Base-by-base conservation (phyloP, 169 alveolate species). In the Blepharisma undulans region DNA sequence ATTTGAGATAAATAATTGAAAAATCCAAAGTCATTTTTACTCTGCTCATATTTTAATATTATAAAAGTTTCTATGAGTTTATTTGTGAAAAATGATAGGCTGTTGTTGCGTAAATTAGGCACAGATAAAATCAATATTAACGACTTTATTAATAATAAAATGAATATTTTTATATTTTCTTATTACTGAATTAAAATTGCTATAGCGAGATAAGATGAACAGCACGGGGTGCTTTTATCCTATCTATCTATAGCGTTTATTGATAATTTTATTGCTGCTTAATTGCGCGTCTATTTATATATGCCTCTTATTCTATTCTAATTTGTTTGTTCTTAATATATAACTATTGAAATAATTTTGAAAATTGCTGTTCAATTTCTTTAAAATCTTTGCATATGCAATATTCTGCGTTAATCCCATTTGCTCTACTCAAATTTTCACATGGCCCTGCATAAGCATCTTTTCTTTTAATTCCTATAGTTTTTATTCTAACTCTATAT, bases 371-470 rank as follows among this genome's bases (percentile, higher is more conserved):
- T 25, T 74, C 18, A 29, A 74, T 74, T 22, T 74, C 33, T 25
- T 74, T 25, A 4, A 74, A 25, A 0, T 22, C 36, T n/a, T 86
- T 60, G 34, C 91, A 86, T 18, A 86, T 86, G 66, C 91, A 86
- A 72, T 66, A 86, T 30, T 60, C 84, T 3, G 91, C 60, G 25
- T 86, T 71, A 22, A 86, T 25, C 2, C 32, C 27, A 25, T 29
- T n/a, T 19, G 82, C 29, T 32, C 91, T 86, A 12, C 72, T 71
- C n/a, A 27, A 29, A 30, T 30, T 72, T 86, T 86, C 91, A 14
- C 91, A 86, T 10, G 27, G 29, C 71, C 91, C 91, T 21, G 74
- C 91, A 72, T 86, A 86, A 10, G 48, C 33, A 72, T 86, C 91
- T 36, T 86, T 86, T 29, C 91, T 60, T 21, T 86, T 86, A 27